These are phyloP conservation scores for Cyclotella sp. DNA, from an alignment of 108 stramenopile species.

Conservation along the genomic window DNA sequence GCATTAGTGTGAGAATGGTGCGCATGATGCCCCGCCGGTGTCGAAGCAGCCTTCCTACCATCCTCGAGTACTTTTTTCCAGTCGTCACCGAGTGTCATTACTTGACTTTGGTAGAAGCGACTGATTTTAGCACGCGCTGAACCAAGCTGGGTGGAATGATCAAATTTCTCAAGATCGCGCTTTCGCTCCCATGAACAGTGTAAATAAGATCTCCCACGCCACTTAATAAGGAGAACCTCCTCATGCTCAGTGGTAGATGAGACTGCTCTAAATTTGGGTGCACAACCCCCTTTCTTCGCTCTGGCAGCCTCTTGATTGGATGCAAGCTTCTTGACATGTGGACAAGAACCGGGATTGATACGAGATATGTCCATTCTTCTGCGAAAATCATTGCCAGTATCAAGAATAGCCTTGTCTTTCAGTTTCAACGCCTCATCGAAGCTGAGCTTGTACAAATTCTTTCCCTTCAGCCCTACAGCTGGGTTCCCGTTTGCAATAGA, in stretches of 20 bases:
- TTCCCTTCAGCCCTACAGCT: background rate
- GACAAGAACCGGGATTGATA: conserved; percentile 69
- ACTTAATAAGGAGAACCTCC: conserved; percentile 85
- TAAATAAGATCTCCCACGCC: conserved; percentile 82
- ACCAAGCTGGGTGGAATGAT: conserved; percentile 63
- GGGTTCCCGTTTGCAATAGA: conserved; percentile 5
- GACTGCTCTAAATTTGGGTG: conserved; percentile 39
- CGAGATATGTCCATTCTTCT: conserved; percentile 82
- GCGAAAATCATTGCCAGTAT: conserved; percentile 56
- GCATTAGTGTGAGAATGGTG: conserved; percentile 38
- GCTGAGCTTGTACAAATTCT: conserved; percentile 31
- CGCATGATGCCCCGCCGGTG: conserved; percentile 46
- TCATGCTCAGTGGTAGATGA: conserved; percentile 53
- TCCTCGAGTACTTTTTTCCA: conserved; percentile 80
- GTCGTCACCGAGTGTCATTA: conserved; percentile 62
- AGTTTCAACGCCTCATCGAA: conserved; percentile 58
- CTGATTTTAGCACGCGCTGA: conserved; percentile 82
- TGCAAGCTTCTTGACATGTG: conserved; percentile 65
- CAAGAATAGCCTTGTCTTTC: conserved; percentile 58
- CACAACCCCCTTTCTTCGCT: conserved; percentile 22
- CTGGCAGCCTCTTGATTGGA: conserved; percentile 35
- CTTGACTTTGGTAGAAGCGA: conserved; percentile 71
- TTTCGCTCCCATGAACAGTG: conserved; percentile 87
- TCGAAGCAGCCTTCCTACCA: conserved; percentile 51
- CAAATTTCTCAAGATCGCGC: conserved; percentile 69